Evolutionary conservation across 257 asterid species (phyloP).

Genomic region (Paraleonurus japonicus): DNA sequence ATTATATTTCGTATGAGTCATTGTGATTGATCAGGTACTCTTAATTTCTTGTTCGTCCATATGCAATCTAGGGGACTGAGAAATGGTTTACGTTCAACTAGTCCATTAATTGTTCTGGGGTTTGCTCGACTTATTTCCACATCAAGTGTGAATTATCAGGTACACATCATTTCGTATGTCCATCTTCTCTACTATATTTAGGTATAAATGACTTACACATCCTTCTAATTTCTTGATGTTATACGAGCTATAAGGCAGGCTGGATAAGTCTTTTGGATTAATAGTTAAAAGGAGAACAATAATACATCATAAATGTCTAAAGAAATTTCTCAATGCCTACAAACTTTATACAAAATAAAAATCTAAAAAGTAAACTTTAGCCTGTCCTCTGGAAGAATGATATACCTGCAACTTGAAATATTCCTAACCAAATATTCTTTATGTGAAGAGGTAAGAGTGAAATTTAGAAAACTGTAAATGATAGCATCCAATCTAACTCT

Average conservation of each 20-base stretch:
- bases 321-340: not conserved
- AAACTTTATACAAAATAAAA: not conserved
- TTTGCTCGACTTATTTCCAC: conserved; percentile 77
- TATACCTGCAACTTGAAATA: not conserved
- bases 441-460: not conserved
- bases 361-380: not conserved
- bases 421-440: not conserved
- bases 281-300: not conserved
- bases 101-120: conserved; percentile 85
- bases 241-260: not conserved
- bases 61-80: conserved; percentile 51
- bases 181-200: not conserved
- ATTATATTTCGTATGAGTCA: conserved; percentile 17
- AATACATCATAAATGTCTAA: not conserved
- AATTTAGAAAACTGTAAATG: conserved; percentile 5
- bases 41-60: conserved; percentile 29
- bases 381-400: not conserved
- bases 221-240: not conserved
- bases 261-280: conserved; percentile 5
- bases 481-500: not conserved
- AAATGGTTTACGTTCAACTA: conserved; percentile 53
- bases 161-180: conserved; percentile 22
- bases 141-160: conserved; percentile 88
- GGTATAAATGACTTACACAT: not conserved
- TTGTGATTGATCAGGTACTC: conserved; percentile 23